These are phyloP conservation scores for Dissophora globulifera DNA, from an alignment of 192 early-diverging fungal species.

Conservation along the genomic window DNA sequence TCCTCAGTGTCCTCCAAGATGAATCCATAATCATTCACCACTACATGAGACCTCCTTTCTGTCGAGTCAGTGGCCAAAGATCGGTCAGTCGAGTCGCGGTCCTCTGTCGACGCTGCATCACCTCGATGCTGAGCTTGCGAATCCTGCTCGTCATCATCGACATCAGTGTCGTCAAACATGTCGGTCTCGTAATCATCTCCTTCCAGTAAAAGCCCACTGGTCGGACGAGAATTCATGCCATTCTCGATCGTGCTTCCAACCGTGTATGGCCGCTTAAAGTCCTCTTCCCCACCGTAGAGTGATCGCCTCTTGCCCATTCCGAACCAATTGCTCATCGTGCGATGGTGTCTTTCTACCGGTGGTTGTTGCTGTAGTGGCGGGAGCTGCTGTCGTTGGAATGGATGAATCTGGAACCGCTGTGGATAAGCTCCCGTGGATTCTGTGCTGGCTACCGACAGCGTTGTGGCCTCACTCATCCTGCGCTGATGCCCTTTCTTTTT, in stretches of 20 bases:
- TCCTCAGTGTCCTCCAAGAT: conserved; percentile 25
- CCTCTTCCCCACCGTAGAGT: conserved; percentile 9
- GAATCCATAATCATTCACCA: conserved; percentile 45
- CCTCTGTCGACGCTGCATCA: too few species aligned
- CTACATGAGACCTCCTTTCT: too few species aligned
- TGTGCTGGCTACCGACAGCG: conserved; percentile 14
- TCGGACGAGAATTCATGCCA: conserved; percentile 20
- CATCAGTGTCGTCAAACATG: conserved; percentile 17
- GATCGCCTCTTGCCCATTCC: conserved; percentile 32
- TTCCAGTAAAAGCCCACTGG: conserved; percentile 2
- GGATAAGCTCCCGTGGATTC: background rate
- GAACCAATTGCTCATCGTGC: conserved; percentile 32
- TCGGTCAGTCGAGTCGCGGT: too few species aligned
- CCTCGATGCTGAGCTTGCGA: background rate
- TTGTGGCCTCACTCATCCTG: conserved; percentile 32
- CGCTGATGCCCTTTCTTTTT: conserved; percentile 32
- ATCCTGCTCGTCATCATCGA: conserved; percentile 20
- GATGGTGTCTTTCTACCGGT: conserved; percentile 11
- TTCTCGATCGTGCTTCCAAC: conserved; percentile 31
- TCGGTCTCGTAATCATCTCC: conserved; percentile 14
- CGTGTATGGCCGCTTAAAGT: conserved; percentile 10
- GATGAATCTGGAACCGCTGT: conserved; percentile 9
- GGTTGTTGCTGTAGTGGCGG: conserved; percentile 13
- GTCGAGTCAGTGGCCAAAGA: too few species aligned
- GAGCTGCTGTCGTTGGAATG: conserved; percentile 10